phyloP scores from a whole-genome alignment of 148 eudicot species.

The Chenopodium formosanum region DNA sequence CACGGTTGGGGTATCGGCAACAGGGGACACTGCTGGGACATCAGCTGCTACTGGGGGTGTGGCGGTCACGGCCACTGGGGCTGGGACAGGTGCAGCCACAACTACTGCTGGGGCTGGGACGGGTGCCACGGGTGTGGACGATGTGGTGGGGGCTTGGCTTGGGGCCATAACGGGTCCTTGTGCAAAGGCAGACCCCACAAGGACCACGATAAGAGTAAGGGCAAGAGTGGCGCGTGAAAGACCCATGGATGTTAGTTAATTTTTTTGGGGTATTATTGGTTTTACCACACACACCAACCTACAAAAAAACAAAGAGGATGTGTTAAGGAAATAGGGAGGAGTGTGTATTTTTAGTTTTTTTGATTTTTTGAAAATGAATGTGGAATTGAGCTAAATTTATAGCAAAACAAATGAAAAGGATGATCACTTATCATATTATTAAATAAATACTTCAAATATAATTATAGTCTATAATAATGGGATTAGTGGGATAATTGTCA shows the following conservation, averaged over 20 bases:
- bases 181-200: slow-evolving; percentile 26
- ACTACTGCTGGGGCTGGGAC: slow-evolving; percentile 29
- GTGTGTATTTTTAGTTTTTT: not conserved
- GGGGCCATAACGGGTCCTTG: slow-evolving; percentile 24
- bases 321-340: not conserved
- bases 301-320: not conserved
- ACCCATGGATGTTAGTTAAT: slow-evolving; percentile 2
- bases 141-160: slow-evolving; percentile 4
- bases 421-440: not conserved
- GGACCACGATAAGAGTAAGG: slow-evolving; percentile 12
- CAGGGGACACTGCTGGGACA: no score
- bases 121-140: not conserved
- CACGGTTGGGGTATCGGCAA: not conserved
- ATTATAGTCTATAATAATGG: no score
- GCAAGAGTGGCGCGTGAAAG: slow-evolving; percentile 18
- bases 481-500: slow-evolving; percentile 14
- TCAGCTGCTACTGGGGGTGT: not conserved
- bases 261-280: no score
- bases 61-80: not conserved
- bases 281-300: not conserved
- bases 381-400: not conserved
- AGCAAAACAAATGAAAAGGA: not conserved
- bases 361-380: not conserved
- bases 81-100: not conserved
- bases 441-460: no score